phyloP scores from a whole-genome alignment of 176 grass and related monocot species.

The Carex littledalei region DNA sequence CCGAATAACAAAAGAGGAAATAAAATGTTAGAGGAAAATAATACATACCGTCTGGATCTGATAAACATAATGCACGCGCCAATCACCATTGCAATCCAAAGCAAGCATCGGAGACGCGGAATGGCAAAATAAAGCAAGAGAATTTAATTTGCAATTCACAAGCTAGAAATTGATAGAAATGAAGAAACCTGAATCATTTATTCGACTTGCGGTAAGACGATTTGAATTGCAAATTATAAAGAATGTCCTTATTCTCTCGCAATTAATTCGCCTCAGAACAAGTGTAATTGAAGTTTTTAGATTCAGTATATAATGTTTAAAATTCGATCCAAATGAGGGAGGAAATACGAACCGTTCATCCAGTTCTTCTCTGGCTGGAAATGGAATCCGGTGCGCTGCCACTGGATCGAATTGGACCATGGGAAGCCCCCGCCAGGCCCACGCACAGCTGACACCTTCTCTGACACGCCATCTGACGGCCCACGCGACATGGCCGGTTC shows the following conservation, averaged over 20 bases:
- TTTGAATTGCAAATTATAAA: constrained; percentile 2
- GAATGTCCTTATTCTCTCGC: neutral
- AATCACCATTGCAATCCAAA: constrained; percentile 9
- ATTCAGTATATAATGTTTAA: neutral
- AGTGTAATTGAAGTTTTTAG: neutral
- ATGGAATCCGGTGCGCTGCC: constrained; percentile 86
- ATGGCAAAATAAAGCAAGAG: neutral
- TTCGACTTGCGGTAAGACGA: neutral
- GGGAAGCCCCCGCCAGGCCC: constrained; percentile 29
- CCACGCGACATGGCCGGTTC: constrained; percentile 32
- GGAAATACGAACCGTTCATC: constrained; percentile 62
- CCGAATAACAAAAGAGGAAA: neutral
- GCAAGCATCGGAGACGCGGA: neutral
- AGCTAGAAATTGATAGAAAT: constrained; percentile 16
- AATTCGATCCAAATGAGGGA: neutral
- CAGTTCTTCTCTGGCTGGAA: constrained; percentile 93
- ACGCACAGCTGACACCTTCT: constrained; percentile 50
- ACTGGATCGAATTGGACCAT: constrained; percentile 78
- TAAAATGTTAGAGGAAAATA: neutral
- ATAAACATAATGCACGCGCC: neutral
- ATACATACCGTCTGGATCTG: constrained; percentile 30
- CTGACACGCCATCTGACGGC: constrained; percentile 48
- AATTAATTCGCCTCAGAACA: neutral
- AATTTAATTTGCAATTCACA: neutral
- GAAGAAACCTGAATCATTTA: constrained; percentile 4